These are phyloP conservation scores for Citrus reticulata DNA, from an alignment of 345 rosid genomes.

Conservation along the genomic window DNA sequence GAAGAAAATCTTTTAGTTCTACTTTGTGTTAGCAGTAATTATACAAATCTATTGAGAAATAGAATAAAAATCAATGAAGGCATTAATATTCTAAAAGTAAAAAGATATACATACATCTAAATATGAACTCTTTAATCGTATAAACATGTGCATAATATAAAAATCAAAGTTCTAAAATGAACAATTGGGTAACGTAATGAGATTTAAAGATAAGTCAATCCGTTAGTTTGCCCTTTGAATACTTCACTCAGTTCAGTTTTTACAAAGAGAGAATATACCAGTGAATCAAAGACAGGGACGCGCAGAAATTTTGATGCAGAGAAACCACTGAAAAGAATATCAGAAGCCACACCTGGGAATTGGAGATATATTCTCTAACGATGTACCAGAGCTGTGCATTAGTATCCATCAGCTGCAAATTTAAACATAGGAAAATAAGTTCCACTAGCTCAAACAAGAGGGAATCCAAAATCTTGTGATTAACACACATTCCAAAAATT, in stretches of 20 bases:
- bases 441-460: too few relatives aligned
- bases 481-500: too few relatives aligned
- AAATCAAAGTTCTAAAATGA: background rate
- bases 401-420: too few relatives aligned
- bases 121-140: background rate
- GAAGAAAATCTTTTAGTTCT: too few relatives aligned
- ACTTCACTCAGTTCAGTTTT: background rate
- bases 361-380: slow-evolving; percentile 19
- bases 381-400: too few relatives aligned
- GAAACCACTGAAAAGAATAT: slow-evolving; percentile 1
- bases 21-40: too few relatives aligned
- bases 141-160: background rate
- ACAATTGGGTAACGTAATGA: background rate
- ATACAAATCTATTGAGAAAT: background rate
- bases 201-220: background rate
- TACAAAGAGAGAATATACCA: background rate
- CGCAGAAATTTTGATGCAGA: background rate
- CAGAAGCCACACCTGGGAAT: slow-evolving; percentile 69
- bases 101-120: background rate
- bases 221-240: background rate
- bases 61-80: background rate
- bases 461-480: too few relatives aligned
- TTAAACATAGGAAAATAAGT: too few relatives aligned
- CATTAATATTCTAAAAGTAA: background rate
- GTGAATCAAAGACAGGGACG: background rate